Evolutionary conservation across 768 basidiomycete genomes (phyloP), one percentile per base, ranked within the genome.

Genomic region (Trametes cingulata): DNA sequence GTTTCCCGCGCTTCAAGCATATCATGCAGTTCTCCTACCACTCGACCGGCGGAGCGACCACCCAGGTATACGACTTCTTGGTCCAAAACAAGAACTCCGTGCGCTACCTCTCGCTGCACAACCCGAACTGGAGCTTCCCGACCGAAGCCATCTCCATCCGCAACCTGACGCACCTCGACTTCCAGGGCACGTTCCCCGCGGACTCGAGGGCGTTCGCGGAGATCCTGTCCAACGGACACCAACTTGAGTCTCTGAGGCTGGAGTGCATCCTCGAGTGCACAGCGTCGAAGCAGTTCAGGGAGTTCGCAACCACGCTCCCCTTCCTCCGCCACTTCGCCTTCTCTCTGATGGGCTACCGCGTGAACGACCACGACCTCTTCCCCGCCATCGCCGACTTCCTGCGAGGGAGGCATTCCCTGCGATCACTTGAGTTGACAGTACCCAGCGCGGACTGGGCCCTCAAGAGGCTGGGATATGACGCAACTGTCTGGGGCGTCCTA

Each of bases 401-500:
- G 35, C 80, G 85, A 14, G 83, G 80, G 8, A 76, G 86, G 43
- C 71, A 71, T 20, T 72, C 80, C 40, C 72, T 91, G 40, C 75
- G 74, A n/a, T 81, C 81, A 0, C 77, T 89, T 24, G 75, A 78
- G 43, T 75, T 90, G 4, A 67, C 68, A 6, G 68, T 69, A 15
- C 66, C 66, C 24, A 64, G 58, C 46, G 66, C 67, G 14, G 73
- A 74, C 20, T 80, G 82, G 49, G 78, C 78, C 51, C 81, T 82
- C 63, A 76, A 75, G 61, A 75, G 78, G 7, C 77, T 85, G 10
- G 88, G 88, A 25, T 89, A 86, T 63, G 85, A 88, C 62, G 85
- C 88, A 0, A 81, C 84, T 0, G 77, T 84, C 7, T 90, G 87
- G 88, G 87, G 88, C 10, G 83, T 89, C 8, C 74, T 91, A 10